Percentiles rank a stretch among this genome's conserved stretches.
These are phyloP conservation scores for Cornus suecica DNA, from an alignment of 148 eudicot species.

Conservation along the genomic window DNA sequence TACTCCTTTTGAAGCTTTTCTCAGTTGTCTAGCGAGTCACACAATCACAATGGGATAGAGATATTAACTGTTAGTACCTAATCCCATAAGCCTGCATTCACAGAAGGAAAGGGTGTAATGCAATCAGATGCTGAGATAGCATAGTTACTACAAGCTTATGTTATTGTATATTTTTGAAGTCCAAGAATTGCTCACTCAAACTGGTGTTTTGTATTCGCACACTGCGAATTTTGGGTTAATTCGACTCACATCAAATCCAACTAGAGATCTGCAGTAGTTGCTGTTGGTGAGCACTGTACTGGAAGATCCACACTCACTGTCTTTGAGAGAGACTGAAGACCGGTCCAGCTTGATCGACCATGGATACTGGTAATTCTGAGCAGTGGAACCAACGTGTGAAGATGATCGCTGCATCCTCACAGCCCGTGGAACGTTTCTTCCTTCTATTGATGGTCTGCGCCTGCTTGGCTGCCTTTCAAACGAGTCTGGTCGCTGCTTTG, in stretches of 20 bases:
- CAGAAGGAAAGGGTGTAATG: background rate
- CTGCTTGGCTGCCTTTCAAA: constrained; percentile 63
- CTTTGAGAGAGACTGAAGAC: constrained; percentile 64
- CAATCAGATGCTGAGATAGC: background rate
- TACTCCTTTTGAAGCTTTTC: background rate
- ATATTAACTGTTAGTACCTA: constrained; percentile 16
- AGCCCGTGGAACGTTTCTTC: constrained; percentile 72
- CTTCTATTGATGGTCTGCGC: constrained; percentile 69
- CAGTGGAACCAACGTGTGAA: constrained; percentile 70
- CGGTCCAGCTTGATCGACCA: constrained; percentile 72
- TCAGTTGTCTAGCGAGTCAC: background rate
- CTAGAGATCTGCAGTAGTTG: constrained; percentile 71
- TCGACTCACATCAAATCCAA: constrained; percentile 65
- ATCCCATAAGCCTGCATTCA: constrained; percentile 33
- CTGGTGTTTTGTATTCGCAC: too few relatives aligned
- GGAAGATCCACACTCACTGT: constrained; percentile 89
- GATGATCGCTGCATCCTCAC: constrained; percentile 86
- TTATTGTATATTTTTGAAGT: background rate
- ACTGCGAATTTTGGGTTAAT: background rate
- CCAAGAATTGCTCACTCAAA: background rate
- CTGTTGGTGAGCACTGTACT: constrained; percentile 62
- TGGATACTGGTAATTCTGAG: constrained; percentile 65
- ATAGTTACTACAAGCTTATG: background rate
- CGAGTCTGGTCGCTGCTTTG: constrained; percentile 77
- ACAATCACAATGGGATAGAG: too few relatives aligned